A percentile compares a stretch with the other conserved stretches of the same genome.
Evolutionary conservation across 2,329 filamentous ascomycete species (phyloP).

Genomic region (Leptographium flavum): DNA sequence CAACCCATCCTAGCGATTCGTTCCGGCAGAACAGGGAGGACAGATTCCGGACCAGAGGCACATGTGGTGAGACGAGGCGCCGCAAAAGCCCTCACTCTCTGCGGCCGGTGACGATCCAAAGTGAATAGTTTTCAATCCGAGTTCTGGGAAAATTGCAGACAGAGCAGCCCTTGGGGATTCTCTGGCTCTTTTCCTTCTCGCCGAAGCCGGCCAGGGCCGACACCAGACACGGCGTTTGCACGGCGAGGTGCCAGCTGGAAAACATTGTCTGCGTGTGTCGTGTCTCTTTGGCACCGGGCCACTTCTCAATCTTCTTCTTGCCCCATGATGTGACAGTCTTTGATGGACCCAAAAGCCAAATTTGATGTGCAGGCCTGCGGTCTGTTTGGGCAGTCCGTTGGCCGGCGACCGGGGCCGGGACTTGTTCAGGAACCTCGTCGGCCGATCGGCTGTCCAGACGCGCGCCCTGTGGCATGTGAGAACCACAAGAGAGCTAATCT

Average conservation of each 20-base stretch:
- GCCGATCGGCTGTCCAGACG: background rate
- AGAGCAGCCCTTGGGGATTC: no score
- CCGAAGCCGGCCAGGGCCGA: background rate
- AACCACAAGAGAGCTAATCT: slow-evolving; percentile 12
- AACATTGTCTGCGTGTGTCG: background rate
- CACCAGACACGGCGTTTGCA: background rate
- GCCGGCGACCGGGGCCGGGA: slow-evolving; percentile 1
- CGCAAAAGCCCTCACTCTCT: background rate
- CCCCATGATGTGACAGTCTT: slow-evolving; percentile 8
- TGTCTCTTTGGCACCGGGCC: background rate
- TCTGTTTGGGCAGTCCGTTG: background rate
- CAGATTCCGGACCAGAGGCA: background rate
- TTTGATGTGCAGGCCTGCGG: slow-evolving; percentile 5
- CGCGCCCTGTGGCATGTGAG: slow-evolving; percentile 2
- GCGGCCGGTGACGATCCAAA: slow-evolving; percentile 13
- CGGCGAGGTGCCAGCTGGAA: background rate
- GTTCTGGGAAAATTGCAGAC: slow-evolving; percentile 12
- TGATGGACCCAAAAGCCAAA: slow-evolving; percentile 11
- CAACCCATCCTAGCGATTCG: no score
- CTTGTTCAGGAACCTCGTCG: background rate
- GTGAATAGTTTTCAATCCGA: slow-evolving; percentile 27
- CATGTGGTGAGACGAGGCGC: background rate
- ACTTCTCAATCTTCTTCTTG: background rate
- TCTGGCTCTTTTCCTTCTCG: slow-evolving; percentile 8
- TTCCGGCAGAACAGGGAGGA: slow-evolving; percentile 1